phyloP scores from a whole-genome alignment of 2,329 filamentous ascomycete genomes.

The Aaosphaeria arxii region DNA sequence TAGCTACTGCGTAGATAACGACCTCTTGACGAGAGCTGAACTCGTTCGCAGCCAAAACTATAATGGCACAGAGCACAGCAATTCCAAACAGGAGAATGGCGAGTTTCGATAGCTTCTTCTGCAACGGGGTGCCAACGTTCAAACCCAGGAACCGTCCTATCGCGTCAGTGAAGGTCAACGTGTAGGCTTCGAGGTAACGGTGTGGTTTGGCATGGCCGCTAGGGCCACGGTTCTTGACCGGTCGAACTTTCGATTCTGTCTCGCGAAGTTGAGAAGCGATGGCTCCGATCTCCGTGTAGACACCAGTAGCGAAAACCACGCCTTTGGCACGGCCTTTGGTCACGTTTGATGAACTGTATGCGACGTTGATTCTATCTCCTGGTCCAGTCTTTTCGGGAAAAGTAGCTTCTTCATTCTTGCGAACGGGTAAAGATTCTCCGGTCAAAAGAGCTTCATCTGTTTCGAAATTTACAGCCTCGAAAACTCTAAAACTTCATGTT shows the following conservation, averaged over 20 bases:
- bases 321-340: conserved; percentile 67
- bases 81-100: conserved; percentile 30
- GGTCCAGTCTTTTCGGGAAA: conserved; percentile 56
- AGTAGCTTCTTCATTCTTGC: conserved; percentile 56
- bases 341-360: conserved; percentile 67
- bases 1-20: conserved; percentile 37
- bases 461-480: conserved; percentile 69
- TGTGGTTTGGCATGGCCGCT: conserved; percentile 28
- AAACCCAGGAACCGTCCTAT: conserved; percentile 38
- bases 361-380: conserved; percentile 67
- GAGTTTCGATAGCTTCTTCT: conserved; percentile 35
- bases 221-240: conserved; percentile 38
- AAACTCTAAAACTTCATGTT: conserved; percentile 25
- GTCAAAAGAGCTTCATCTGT: conserved; percentile 71
- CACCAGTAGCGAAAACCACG: conserved; percentile 59
- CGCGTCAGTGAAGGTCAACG: conserved; percentile 45
- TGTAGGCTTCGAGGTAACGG: conserved; percentile 47
- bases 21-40: conserved; percentile 37
- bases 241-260: conserved; percentile 35
- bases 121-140: conserved; percentile 36
- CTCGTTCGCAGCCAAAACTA: conserved; percentile 33
- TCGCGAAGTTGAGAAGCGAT: conserved; percentile 66
- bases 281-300: conserved; percentile 65
- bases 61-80: conserved; percentile 32
- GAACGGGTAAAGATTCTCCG: conserved; percentile 66